Conservation (phyloP, 169 alveolate genomes). For the Cryptosporidium muris region DNA sequence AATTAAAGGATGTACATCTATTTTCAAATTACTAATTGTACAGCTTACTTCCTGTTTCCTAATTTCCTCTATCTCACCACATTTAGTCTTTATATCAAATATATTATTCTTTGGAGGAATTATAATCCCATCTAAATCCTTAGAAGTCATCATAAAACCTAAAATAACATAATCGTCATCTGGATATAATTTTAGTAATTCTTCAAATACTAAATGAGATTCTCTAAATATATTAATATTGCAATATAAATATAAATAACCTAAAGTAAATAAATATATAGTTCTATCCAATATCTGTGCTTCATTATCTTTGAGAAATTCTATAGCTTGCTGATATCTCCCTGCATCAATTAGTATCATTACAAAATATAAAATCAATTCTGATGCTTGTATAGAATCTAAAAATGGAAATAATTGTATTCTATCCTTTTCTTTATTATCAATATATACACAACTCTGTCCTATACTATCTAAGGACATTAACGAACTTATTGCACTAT, state of each 20-base stretch:
- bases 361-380: slow-evolving; percentile 23
- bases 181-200: slow-evolving; percentile 30
- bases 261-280: slow-evolving; percentile 12
- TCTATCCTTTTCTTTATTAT: not conserved
- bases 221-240: slow-evolving; percentile 7
- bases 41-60: not conserved
- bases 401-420: slow-evolving; percentile 16
- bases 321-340: slow-evolving; percentile 33
- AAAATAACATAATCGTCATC: slow-evolving; percentile 35
- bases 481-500: slow-evolving; percentile 74
- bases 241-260: slow-evolving; percentile 13
- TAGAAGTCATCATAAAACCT: slow-evolving; percentile 38
- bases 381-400: slow-evolving; percentile 53
- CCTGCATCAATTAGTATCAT: slow-evolving; percentile 25
- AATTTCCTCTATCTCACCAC: not conserved
- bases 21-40: not conserved
- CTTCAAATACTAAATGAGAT: slow-evolving; percentile 7
- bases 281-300: slow-evolving; percentile 36
- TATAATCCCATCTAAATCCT: slow-evolving; percentile 8
- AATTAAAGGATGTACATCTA: slow-evolving; percentile 25
- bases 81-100: slow-evolving; percentile 1
- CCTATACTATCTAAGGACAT: slow-evolving; percentile 73
- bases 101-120: slow-evolving; percentile 16
- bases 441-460: slow-evolving; percentile 53
- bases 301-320: slow-evolving; percentile 11